Evolutionary conservation across 108 stramenopile genomes (phyloP), one percentile per base, ranked within the genome.

Genomic region (Cylindrotheca closterium): DNA sequence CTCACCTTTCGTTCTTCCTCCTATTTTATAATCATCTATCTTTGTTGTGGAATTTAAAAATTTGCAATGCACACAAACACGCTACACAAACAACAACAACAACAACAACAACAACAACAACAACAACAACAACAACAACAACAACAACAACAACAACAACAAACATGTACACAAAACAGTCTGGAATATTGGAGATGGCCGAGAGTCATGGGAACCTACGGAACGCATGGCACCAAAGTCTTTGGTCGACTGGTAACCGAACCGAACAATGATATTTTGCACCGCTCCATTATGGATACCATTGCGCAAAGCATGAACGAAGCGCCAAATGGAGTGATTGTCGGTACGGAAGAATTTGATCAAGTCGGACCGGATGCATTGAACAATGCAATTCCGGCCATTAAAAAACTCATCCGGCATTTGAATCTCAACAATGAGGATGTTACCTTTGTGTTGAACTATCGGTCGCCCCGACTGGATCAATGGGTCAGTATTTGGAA

Each of bases 401-500:
- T 73, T 32, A 47, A 46, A 49, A 58, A 65, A 10, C 33, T 73
- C 58, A 42, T 65, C 3, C 15, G 50, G 3, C 26, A 51, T 29
- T 27, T 60, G 21, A 48, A 71, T 17, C 30, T 62, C 25, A 15
- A 42, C 15, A 17, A 52, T 21, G 19, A 42, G 8, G 63, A 64
- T 57, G 73, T 74, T 17, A 67, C 66, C 17, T 30, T 74, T 3
- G 46, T 65, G 23, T 18, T 74, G 28, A 74, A 74, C 30, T 74
- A 74, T 28, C 73, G 73, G 3, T 47, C 59, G 5, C 66, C 73
- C 12, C 65, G 73, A 19, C 29, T 74, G 19, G 65, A 67, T 24
- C 73, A 74, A 17, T 74, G 73, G 73, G 33, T 46, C 18, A 47
- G 52, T 26, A 46, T 74, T 2, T 67, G 58, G 51, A 31, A 28